Base-by-base conservation (phyloP, 73 alveolate species). In the Halteria grandinella region DNA sequence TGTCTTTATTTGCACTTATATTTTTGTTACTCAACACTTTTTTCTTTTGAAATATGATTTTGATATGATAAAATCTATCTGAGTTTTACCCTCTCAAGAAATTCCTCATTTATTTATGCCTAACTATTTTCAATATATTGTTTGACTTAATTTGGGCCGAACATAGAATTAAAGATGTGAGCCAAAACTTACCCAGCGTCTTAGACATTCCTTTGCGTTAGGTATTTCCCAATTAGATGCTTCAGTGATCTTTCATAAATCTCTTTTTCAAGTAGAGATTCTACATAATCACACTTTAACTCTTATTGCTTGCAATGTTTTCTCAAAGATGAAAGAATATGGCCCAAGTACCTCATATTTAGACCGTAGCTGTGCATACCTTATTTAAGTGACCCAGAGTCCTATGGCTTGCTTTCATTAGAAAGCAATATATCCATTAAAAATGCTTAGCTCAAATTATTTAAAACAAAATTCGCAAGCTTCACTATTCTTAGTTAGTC, bases 311-410 rank as follows among this genome's bases (percentile, higher is more conserved):
- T 80, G 3, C 57, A 85, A 40, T 36, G 45, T 39, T 87, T 50
- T 37, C 55, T 70, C 11, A 89, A 41, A 40, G 59, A 53, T 15
- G 31, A 34, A 0, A 79, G 29, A 1, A 89, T 77, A 21, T 53
- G 50, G 17, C 98, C 98, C n/a, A 92, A 41, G 81, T 92, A 92
- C 69, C 98, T 73, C 83, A 89, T 84, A 57, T 92, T 92, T 7
- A 92, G 85, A 37, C 98, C 98, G 73, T 89, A 89, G 37, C 73
- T 39, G 57, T 92, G 98, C 59, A 92, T 59, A 5, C 79, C 52
- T 21, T 78, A 88, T 11, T 89, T 58, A 11, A 92, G 58, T 10
- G 91, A 74, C 41, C 79, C 86, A 31, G 83, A 45, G 50, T 89
- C 95, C 74, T 20, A 82, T 88, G 34, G 86, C 77, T 45, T 85